phyloP scores from a whole-genome alignment of 176 grass and related monocot genomes.

The Carex cristatella region DNA sequence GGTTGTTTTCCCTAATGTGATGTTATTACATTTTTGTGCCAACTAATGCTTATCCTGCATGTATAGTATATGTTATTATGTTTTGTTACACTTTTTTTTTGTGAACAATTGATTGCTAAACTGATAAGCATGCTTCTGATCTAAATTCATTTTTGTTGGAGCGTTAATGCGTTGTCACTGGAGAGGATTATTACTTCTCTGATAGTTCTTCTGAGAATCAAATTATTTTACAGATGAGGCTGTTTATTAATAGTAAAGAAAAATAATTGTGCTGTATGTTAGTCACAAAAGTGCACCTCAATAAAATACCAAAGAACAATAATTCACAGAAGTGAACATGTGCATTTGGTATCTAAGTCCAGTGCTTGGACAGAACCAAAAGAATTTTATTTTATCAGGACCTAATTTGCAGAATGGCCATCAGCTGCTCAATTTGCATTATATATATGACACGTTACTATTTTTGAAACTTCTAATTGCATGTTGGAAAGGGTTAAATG shows the following conservation, averaged over 20 bases:
- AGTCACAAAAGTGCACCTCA: neutral
- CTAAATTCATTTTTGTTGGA: neutral
- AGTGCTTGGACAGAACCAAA: neutral
- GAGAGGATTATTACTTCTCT: neutral
- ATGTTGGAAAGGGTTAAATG: neutral
- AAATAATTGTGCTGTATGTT: neutral
- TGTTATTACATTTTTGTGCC: conserved; percentile 1
- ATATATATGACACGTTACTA: neutral
- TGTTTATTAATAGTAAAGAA: neutral
- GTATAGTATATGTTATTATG: neutral
- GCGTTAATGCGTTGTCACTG: neutral
- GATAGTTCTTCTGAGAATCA: neutral
- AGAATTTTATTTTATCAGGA: neutral
- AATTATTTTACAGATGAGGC: neutral
- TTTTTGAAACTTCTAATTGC: neutral
- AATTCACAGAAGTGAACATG: neutral
- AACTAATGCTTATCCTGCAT: neutral
- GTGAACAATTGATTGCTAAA: neutral
- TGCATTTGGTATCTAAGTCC: neutral
- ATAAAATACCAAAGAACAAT: neutral
- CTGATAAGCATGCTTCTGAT: neutral
- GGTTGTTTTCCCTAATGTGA: neutral
- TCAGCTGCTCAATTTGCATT: neutral
- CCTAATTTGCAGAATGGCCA: neutral
- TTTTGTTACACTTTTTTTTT: conserved; percentile 4